phyloP scores from a whole-genome alignment of 306 rosid genomes.

The Fagus sylvatica region DNA sequence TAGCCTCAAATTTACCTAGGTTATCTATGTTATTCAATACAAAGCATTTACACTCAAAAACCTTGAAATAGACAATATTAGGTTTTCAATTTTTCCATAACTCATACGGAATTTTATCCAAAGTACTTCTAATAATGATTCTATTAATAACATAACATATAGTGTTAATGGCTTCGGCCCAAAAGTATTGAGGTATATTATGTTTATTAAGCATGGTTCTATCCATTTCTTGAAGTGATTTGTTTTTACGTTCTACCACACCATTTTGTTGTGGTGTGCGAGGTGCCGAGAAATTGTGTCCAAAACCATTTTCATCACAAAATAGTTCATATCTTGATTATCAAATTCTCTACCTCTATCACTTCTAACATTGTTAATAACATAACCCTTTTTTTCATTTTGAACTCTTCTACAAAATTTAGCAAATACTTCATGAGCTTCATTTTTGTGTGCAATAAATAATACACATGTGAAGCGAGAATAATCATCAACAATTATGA shows the following conservation, averaged over 20 bases:
- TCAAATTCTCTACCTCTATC: background rate
- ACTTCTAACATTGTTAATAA: too few relatives aligned
- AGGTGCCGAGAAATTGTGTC: background rate
- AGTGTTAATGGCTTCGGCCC: background rate
- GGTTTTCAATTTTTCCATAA: background rate
- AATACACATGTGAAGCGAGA: background rate
- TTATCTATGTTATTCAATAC: too few relatives aligned
- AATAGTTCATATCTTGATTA: background rate
- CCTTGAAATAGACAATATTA: background rate
- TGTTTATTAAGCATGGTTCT: background rate
- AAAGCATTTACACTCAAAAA: too few relatives aligned
- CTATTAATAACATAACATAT: background rate
- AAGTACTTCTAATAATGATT: background rate
- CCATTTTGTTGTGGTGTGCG: constrained; percentile 10
- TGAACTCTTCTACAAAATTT: too few relatives aligned
- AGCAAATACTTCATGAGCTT: too few relatives aligned
- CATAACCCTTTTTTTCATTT: too few relatives aligned
- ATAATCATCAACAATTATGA: constrained; percentile 5
- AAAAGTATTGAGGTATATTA: background rate
- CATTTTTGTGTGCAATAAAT: background rate
- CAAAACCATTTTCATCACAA: constrained; percentile 11
- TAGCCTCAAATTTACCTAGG: too few relatives aligned
- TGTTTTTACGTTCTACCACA: constrained; percentile 1
- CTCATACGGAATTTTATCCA: constrained; percentile 6
- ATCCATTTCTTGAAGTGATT: background rate